Evolutionary conservation across 768 basidiomycete species (phyloP), one percentile per base, ranked within the genome.

Genomic region (Mycena pura): DNA sequence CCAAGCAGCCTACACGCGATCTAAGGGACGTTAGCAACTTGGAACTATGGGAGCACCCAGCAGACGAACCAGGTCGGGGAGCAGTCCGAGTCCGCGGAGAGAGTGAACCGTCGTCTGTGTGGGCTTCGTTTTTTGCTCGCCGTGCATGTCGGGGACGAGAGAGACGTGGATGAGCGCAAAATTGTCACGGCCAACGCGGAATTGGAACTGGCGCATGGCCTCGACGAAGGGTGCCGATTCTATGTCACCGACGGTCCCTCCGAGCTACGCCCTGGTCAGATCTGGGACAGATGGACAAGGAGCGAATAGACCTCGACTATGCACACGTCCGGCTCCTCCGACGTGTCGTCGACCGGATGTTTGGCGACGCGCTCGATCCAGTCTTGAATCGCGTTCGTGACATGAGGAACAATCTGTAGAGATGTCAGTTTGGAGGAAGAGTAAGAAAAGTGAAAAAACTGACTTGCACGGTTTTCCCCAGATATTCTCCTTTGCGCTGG

Each of bases 201-300:
- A 98, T 72, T 99, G 96, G 83, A 99, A 99, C 74, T 99, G 96
- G n/a, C 96, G 89, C 91, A 99, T 95, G 0, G 96, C 96, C 75
- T 99, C 96, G 44, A 99, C 83, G 75, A 99, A 99, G 3, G 96
- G 96, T 3, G 96, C 96, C 6, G 95, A 97, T 70, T 99, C 96
- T 73, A 99, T 99, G 70, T 99, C 96, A 43, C 96, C 96, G 15
- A 99, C 96, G 0, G 96, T 99, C 21, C 96, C 96, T 56, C 96
- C 96, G 62, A 99, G 91, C 94, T 96, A 62, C n/a, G 55, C 15
- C n/a, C 31, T 21, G 53, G 31, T 38, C 17, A 51, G 41, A 36
- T 25, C 48, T 27, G 17, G 46, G 13, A 28, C 14, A 24, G 36
- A 51, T 5, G 22, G 44, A 15, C 27, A 39, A 43, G 39, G 22